Conservation (phyloP, 495 filamentous ascomycete genomes). For the Penicillium paxilli region DNA sequence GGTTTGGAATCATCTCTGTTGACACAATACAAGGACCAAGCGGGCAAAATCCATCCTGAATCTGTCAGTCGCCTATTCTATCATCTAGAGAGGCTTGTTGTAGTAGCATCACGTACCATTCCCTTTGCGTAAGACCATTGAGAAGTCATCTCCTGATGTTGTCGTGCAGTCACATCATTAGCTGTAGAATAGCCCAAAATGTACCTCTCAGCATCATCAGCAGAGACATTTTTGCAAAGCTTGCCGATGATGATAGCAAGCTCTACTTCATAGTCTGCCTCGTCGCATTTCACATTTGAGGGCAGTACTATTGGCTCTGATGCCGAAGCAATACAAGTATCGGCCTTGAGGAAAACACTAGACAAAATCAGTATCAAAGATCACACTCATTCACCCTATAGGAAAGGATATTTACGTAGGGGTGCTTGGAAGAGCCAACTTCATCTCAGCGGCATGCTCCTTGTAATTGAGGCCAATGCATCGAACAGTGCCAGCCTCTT, state of each 20-base stretch:
- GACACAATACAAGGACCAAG: slow-evolving; percentile 35
- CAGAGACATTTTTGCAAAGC: slow-evolving; percentile 56
- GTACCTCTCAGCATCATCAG: slow-evolving; percentile 59
- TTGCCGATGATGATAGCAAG: slow-evolving; percentile 70
- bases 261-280: slow-evolving; percentile 69
- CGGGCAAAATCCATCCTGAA: slow-evolving; percentile 16
- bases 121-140: slow-evolving; percentile 75
- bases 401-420: slow-evolving; percentile 11
- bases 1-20: not conserved
- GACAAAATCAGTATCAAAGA: not conserved
- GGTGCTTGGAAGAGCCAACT: slow-evolving; percentile 20
- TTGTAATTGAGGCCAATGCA: slow-evolving; percentile 46
- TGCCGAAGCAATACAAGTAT: slow-evolving; percentile 13
- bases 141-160: slow-evolving; percentile 51
- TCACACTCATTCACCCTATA: too few species aligned
- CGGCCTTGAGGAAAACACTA: slow-evolving; percentile 11
- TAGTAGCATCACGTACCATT: slow-evolving; percentile 35
- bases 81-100: too few species aligned
- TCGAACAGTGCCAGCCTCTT: slow-evolving; percentile 18
- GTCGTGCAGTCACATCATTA: slow-evolving; percentile 68
- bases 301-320: slow-evolving; percentile 10
- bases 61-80: too few species aligned
- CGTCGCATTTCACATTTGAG: slow-evolving; percentile 9
- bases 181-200: slow-evolving; percentile 69
- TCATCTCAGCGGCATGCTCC: slow-evolving; percentile 39